Percentiles rank a stretch among this genome's conserved stretches.
Evolutionary conservation across 352 stramenopile species (phyloP).

Genomic region (Pythium aristosporum): DNA sequence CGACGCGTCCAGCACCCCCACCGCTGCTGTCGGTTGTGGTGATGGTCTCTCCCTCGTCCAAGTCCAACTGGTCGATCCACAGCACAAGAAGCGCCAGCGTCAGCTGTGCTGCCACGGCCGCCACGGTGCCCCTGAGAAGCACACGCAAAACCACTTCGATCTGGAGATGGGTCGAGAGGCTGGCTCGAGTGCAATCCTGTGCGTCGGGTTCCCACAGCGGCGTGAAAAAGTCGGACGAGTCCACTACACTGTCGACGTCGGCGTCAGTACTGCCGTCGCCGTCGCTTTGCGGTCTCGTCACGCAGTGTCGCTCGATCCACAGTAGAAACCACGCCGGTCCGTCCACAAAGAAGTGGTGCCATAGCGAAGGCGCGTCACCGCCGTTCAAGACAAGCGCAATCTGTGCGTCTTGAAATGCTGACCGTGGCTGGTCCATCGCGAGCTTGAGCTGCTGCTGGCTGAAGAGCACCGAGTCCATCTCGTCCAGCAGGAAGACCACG

Average conservation of each 20-base stretch:
- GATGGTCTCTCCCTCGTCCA: background rate
- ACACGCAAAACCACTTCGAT: slow-evolving; percentile 11
- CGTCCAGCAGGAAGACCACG: slow-evolving; percentile 23
- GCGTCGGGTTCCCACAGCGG: slow-evolving; percentile 19
- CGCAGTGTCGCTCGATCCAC: slow-evolving; percentile 38
- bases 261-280: background rate
- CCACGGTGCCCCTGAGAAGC: background rate
- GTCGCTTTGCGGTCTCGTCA: background rate
- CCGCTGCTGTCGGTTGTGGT: background rate
- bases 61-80: slow-evolving; percentile 14
- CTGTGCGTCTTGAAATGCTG: slow-evolving; percentile 23
- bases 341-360: slow-evolving; percentile 52
- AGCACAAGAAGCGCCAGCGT: slow-evolving; percentile 11
- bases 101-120: slow-evolving; percentile 13
- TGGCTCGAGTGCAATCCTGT: background rate
- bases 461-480: slow-evolving; percentile 29
- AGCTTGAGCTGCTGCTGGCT: slow-evolving; percentile 35
- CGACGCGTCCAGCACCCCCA: background rate
- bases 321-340: slow-evolving; percentile 42
- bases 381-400: slow-evolving; percentile 40
- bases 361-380: slow-evolving; percentile 35
- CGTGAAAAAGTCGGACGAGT: slow-evolving; percentile 37
- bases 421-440: slow-evolving; percentile 4
- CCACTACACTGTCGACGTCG: slow-evolving; percentile 8
- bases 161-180: slow-evolving; percentile 6